Conservation (phyloP, 441 rosid genomes). For the Viola pubescens region DNA sequence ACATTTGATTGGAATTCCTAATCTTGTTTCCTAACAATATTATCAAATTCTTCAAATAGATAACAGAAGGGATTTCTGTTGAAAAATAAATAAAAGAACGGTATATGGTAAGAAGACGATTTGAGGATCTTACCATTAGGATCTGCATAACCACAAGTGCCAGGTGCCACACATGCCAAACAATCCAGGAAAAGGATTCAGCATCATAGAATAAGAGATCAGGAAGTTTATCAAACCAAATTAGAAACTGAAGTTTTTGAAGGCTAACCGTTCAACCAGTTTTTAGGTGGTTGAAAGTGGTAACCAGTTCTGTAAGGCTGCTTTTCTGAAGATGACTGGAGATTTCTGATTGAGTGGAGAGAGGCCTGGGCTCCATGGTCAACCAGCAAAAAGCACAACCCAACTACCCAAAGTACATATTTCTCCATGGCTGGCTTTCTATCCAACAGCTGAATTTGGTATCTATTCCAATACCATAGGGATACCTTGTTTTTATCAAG, state of each 20-base stretch:
- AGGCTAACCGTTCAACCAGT: conserved; percentile 53
- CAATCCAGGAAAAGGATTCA: neutral
- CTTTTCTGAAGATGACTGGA: conserved; percentile 1
- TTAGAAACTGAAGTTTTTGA: neutral
- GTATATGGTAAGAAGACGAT: no score
- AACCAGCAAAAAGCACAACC: conserved; percentile 18
- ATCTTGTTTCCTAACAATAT: neutral
- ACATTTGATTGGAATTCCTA: neutral
- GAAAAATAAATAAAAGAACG: no score
- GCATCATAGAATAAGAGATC: neutral
- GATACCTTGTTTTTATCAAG: no score
- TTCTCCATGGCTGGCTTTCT: neutral
- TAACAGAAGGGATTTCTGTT: no score
- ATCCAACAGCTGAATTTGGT: no score
- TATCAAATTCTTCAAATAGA: no score
- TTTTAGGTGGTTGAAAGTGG: conserved; percentile 51
- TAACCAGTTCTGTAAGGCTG: conserved; percentile 41
- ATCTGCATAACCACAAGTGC: conserved; percentile 26
- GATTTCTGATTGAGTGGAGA: neutral
- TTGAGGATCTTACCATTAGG: conserved; percentile 48
- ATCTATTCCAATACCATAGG: no score
- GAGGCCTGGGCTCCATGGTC: conserved; percentile 9
- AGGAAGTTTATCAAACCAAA: neutral
- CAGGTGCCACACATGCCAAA: conserved; percentile 12
- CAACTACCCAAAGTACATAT: conserved; percentile 8